Evolutionary conservation across 2,329 filamentous ascomycete genomes (phyloP).

Genomic region (Hypoxylon sp.): DNA sequence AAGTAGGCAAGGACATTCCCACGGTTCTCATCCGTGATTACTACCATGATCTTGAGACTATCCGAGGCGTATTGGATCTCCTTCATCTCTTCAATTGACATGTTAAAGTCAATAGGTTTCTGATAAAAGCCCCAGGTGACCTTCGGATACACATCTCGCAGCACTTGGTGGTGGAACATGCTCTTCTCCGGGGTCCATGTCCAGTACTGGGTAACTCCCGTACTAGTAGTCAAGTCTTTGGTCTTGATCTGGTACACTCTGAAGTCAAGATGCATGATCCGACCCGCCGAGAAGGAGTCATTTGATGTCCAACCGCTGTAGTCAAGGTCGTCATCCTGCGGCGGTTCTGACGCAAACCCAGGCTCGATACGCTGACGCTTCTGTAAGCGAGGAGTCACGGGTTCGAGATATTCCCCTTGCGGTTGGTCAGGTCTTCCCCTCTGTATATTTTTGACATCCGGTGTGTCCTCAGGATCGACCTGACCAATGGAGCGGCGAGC

Average conservation of each 20-base stretch:
- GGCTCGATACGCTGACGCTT: slow-evolving; percentile 54
- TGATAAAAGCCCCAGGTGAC: slow-evolving; percentile 66
- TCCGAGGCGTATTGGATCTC: slow-evolving; percentile 63
- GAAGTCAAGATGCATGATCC: slow-evolving; percentile 64
- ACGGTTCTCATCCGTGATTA: slow-evolving; percentile 57
- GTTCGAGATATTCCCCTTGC: slow-evolving; percentile 48
- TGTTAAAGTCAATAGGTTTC: slow-evolving; percentile 66
- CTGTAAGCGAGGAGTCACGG: slow-evolving; percentile 50
- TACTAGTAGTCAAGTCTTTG: slow-evolving; percentile 61
- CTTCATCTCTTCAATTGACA: slow-evolving; percentile 63
- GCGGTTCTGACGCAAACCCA: slow-evolving; percentile 32
- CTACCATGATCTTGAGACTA: slow-evolving; percentile 60
- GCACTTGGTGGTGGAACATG: slow-evolving; percentile 68
- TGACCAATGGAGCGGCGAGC: slow-evolving; percentile 53
- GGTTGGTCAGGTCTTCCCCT: slow-evolving; percentile 28
- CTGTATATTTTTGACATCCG: slow-evolving; percentile 36
- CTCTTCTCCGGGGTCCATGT: slow-evolving; percentile 61
- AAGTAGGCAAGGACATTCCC: slow-evolving; percentile 67
- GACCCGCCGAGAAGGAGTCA: slow-evolving; percentile 65
- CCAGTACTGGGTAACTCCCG: slow-evolving; percentile 69
- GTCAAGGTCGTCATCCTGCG: slow-evolving; percentile 58
- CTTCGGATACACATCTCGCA: slow-evolving; percentile 60
- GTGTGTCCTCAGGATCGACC: slow-evolving; percentile 50
- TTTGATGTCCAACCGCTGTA: slow-evolving; percentile 65
- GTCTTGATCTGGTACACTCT: slow-evolving; percentile 68